Base-by-base conservation (phyloP, 2,329 filamentous ascomycete species). In the Fusarium papillatum region DNA sequence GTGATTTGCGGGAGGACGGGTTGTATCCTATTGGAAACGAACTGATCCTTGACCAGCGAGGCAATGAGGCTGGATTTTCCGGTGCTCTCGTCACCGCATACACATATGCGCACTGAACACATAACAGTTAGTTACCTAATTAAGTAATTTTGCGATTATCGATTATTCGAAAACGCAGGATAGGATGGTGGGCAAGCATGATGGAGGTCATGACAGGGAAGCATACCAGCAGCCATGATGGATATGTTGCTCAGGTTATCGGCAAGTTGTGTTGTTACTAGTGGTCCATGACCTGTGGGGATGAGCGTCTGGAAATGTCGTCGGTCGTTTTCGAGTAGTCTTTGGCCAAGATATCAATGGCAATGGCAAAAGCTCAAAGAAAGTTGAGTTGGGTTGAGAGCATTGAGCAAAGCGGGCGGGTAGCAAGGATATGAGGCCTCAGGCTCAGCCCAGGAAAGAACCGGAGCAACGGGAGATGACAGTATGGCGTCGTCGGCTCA, bases 1-100 rank as follows among this genome's bases (percentile, higher is more conserved):
- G 96, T 98, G 77, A 99, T 97, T 83, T 96, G 95, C 26, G 97
- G 97, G 13, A 99, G 92, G 72, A 98, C 94, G 17, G 96, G 91
- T 83, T 98, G 96, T 81, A 99, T 98, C 87, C 97, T 98, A 85
- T 95, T 95, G 76, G 94, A 95, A 80, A 98, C 95, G 84, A 98
- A 99, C 84, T 96, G 94, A 83, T 98, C 96, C 83, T 98, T 98
- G 83, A 99, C 96, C 46, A 99, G 92, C 69, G 95, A 97, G 68
- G 96, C 97, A 82, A 98, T 97, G 83, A 98, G 90, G 84, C 95
- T 97, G 71, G 94, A 97, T 86, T 98, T 98, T 80, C 95, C 95
- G n/a, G 94, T 95, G 80, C 94, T 94, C 86, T 98, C 96, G 84
- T 99, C 97, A 81, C 97, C 97, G 87, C 96, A 98, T 70, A 98